Conservation (phyloP, 768 basidiomycete genomes). For the Sporobolomyces pararoseus region DNA sequence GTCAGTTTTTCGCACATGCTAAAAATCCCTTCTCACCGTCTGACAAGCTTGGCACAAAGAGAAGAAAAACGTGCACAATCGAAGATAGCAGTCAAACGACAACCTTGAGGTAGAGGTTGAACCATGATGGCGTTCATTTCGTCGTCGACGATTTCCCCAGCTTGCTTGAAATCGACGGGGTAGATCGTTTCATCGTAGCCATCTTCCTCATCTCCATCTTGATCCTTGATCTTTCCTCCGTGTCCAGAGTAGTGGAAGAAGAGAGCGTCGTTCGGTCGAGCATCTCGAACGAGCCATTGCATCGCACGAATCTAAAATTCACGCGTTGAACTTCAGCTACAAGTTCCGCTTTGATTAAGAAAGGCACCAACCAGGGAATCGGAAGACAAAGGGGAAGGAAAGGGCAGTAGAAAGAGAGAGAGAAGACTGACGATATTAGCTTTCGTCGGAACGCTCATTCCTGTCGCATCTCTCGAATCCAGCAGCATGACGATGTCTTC, state of each 20-base stretch:
- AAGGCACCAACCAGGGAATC: no score
- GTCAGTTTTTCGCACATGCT: not conserved
- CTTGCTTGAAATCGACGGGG: constrained; percentile 68
- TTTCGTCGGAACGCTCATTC: constrained; percentile 66
- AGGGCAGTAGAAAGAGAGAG: not conserved
- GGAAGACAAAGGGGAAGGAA: no score
- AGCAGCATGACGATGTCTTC: constrained; percentile 83
- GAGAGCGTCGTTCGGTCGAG: constrained; percentile 74
- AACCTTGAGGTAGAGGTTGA: constrained; percentile 69
- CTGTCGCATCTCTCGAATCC: constrained; percentile 63
- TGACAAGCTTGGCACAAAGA: no score
- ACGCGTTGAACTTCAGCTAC: no score
- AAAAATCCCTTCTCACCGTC: no score
- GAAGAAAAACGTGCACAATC: constrained; percentile 35
- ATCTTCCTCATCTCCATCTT: constrained; percentile 76
- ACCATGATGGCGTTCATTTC: constrained; percentile 82
- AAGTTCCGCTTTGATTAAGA: no score
- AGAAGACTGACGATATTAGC: constrained; percentile 65
- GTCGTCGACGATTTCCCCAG: constrained; percentile 83
- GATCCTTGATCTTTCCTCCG: constrained; percentile 82
- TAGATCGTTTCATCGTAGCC: constrained; percentile 82
- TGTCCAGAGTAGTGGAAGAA: constrained; percentile 85
- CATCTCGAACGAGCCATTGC: constrained; percentile 83
- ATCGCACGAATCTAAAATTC: constrained; percentile 63
- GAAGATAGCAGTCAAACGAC: constrained; percentile 66